A percentile compares a stretch with the other conserved stretches of the same genome.
Conservation (phyloP, 106 monocot species). For the Allium sativum region DNA sequence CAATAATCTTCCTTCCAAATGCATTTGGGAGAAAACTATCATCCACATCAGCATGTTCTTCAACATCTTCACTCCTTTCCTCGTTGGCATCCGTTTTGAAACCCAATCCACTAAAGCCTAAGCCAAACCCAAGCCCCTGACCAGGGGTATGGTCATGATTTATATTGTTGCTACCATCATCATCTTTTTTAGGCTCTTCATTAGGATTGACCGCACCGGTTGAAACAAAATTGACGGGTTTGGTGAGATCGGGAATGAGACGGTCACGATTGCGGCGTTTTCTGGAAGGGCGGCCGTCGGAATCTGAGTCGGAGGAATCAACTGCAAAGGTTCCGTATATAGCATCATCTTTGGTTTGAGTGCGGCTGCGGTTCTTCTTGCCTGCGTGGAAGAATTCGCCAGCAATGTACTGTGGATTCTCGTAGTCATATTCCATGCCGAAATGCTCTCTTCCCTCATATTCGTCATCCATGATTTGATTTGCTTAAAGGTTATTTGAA, state of each 20-base stretch:
- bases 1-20: slow-evolving; percentile 55
- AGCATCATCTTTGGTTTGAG: slow-evolving; percentile 47
- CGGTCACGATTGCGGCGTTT: slow-evolving; percentile 29
- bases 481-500: too few relatives aligned
- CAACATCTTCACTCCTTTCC: slow-evolving; percentile 5
- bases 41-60: slow-evolving; percentile 17
- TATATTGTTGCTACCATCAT: neutral
- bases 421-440: slow-evolving; percentile 48
- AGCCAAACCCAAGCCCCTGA: slow-evolving; percentile 27
- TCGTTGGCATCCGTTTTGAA: slow-evolving; percentile 10
- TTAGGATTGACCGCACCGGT: slow-evolving; percentile 53
- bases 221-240: slow-evolving; percentile 78
- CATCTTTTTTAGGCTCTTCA: slow-evolving; percentile 25
- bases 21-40: slow-evolving; percentile 51
- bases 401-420: slow-evolving; percentile 43
- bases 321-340: slow-evolving; percentile 47
- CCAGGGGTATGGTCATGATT: neutral
- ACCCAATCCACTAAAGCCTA: slow-evolving; percentile 7
- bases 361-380: slow-evolving; percentile 26
- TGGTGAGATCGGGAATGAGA: slow-evolving; percentile 41
- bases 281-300: slow-evolving; percentile 20
- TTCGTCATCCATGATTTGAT: slow-evolving; percentile 26
- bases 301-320: slow-evolving; percentile 28
- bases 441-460: slow-evolving; percentile 49
- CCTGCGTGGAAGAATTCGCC: slow-evolving; percentile 52